Evolutionary conservation across 257 asterid species (phyloP).

Genomic region (Ilex aquifolium): DNA sequence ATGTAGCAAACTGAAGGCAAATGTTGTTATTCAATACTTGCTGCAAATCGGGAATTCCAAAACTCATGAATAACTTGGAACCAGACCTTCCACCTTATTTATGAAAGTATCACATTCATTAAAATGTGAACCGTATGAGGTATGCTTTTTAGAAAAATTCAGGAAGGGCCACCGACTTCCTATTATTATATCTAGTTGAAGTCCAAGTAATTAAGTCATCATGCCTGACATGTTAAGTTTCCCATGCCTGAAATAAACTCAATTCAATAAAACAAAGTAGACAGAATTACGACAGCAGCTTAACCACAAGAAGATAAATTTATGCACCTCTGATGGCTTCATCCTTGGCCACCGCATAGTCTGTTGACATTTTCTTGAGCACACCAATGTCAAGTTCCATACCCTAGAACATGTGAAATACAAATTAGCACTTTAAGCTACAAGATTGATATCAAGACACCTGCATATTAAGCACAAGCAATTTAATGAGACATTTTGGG

Average conservation of each 20-base stretch:
- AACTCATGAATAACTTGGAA: background rate
- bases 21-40: background rate
- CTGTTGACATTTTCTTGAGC: conserved; percentile 59
- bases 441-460: background rate
- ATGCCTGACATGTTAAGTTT: too few relatives aligned
- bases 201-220: too few relatives aligned
- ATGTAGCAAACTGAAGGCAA: background rate
- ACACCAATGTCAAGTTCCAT: conserved; percentile 67
- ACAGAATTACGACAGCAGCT: background rate
- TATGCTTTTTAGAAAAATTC: background rate
- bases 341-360: conserved; percentile 80
- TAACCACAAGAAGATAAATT: background rate
- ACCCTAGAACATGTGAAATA: conserved; percentile 32
- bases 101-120: background rate
- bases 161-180: too few relatives aligned
- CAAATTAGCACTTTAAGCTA: background rate
- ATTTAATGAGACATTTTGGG: too few relatives aligned
- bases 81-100: background rate
- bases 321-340: conserved; percentile 61
- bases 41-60: background rate
- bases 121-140: background rate
- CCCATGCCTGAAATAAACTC: too few relatives aligned
- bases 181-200: too few relatives aligned
- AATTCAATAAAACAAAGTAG: background rate
- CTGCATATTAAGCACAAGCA: background rate